Conservation (phyloP, 2,329 filamentous ascomycete species). For the Cladophialophora bantiana region DNA sequence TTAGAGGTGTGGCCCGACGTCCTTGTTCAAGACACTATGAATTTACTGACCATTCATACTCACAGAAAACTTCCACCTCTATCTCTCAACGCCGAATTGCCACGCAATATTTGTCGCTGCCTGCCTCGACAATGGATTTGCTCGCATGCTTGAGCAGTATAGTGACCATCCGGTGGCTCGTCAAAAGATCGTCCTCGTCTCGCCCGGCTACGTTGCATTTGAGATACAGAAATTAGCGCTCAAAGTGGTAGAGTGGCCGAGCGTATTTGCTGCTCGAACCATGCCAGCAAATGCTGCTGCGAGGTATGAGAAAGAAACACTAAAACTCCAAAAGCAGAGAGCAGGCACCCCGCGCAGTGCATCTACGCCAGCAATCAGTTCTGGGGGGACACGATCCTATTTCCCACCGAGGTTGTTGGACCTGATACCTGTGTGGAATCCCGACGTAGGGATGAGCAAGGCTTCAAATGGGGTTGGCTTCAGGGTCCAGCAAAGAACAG, state of each 20-base stretch:
- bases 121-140: constrained; percentile 38
- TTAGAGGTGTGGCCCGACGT: constrained; percentile 29
- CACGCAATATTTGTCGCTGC: constrained; percentile 38
- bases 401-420: constrained; percentile 15
- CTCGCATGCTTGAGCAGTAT: constrained; percentile 39
- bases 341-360: constrained; percentile 5
- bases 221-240: constrained; percentile 32
- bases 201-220: constrained; percentile 30
- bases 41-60: neutral
- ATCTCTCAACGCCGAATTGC: constrained; percentile 37
- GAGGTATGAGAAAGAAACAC: constrained; percentile 13
- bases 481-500: constrained; percentile 7
- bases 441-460: constrained; percentile 23
- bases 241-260: constrained; percentile 25
- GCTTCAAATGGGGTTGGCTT: constrained; percentile 16
- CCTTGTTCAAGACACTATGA: neutral
- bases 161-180: constrained; percentile 29
- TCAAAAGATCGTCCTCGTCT: constrained; percentile 37
- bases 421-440: constrained; percentile 25
- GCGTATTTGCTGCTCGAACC: constrained; percentile 17
- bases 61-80: constrained; percentile 39
- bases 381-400: constrained; percentile 4
- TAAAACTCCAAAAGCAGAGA: constrained; percentile 12
- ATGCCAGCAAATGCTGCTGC: constrained; percentile 11
- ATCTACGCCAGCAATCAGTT: constrained; percentile 3